Evolutionary conservation across 2,329 filamentous ascomycete genomes (phyloP), one percentile per base, ranked within the genome.

Genomic region (Pseudogymnoascus pannorum): DNA sequence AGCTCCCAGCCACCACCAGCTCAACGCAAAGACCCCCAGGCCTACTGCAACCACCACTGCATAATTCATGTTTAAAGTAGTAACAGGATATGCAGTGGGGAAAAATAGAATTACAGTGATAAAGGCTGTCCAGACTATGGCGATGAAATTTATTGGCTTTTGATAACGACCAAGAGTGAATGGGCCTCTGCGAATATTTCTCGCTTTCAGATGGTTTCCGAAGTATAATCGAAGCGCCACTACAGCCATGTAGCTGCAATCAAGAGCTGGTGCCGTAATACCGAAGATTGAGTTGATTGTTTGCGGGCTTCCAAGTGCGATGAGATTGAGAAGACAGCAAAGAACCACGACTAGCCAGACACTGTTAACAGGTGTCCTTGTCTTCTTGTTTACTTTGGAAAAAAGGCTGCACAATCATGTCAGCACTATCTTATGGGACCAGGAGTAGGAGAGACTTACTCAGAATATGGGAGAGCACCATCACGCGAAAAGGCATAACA

Each of bases 251-350:
- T 31, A 31, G 29, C 29, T 31, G 29, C 29, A 31, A 63, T 79
- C 77, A 5, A 79, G 71, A 1, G 76, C 77, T 0, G 76, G 77
- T 0, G 77, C 77, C 4, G 80, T 79, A 44, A 81, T 71, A 68
- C 81, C 81, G 73, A 83, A 83, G 58, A 82, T 77, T 63, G 78
- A 80, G 5, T 73, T 65, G 63, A 82, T 81, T 62, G 79, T 78
- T 24, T 78, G 76, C 68, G 81, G 81, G 24, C 77, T 80, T 54
- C 79, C 81, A 5, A 85, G 77, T 48, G 78, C 81, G 67, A 85
- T 83, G 64, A 85, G 74, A 70, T 84, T 84, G 73, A 85, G 82
- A 58, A 76, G 73, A 64, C 83, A 78, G 72, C 80, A 83, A 63
- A 76, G 79, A 66, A 79, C 72, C 26, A 80, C 75, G 60, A 77